Conservation (phyloP, 495 filamentous ascomycete genomes). For the Massariosphaeria phaeospora region DNA sequence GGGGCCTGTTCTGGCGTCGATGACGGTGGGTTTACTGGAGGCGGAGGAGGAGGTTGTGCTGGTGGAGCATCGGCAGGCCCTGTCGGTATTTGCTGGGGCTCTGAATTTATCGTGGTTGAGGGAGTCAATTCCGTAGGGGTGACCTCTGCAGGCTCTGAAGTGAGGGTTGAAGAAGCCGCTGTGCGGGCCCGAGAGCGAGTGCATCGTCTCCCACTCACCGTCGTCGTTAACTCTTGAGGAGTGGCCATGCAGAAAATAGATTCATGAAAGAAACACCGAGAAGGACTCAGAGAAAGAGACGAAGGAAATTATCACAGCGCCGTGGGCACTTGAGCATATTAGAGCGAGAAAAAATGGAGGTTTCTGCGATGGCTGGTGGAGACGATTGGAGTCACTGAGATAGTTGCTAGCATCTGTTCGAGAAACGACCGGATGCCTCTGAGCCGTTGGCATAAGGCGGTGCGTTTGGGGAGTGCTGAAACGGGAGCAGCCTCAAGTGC, state of each 20-base stretch:
- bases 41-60: constrained; percentile 2
- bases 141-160: constrained; percentile 10
- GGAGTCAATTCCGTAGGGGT: constrained; percentile 14
- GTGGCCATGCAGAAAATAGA: constrained; percentile 33
- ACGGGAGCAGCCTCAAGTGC: constrained; percentile 24
- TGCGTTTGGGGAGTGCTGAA: constrained; percentile 23
- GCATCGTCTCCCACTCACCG: constrained; percentile 30
- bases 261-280: constrained; percentile 28
- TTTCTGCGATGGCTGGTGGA: constrained; percentile 9
- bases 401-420: constrained; percentile 23
- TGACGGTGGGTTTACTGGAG: background rate
- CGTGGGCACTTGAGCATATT: constrained; percentile 30
- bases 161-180: constrained; percentile 14
- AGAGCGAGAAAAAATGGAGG: constrained; percentile 23
- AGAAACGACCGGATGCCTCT: constrained; percentile 20
- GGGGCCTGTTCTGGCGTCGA: constrained; percentile 1
- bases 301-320: constrained; percentile 20
- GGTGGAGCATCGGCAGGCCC: constrained; percentile 4
- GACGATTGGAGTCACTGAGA: constrained; percentile 10
- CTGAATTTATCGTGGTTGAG: constrained; percentile 6
- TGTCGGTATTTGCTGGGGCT: constrained; percentile 10
- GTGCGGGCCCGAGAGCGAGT: constrained; percentile 25
- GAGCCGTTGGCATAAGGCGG: constrained; percentile 30
- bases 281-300: constrained; percentile 18
- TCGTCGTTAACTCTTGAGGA: constrained; percentile 28